These are phyloP conservation scores for Excoecaria cochinchinensis DNA, from an alignment of 345 rosid genomes.

Conservation along the genomic window DNA sequence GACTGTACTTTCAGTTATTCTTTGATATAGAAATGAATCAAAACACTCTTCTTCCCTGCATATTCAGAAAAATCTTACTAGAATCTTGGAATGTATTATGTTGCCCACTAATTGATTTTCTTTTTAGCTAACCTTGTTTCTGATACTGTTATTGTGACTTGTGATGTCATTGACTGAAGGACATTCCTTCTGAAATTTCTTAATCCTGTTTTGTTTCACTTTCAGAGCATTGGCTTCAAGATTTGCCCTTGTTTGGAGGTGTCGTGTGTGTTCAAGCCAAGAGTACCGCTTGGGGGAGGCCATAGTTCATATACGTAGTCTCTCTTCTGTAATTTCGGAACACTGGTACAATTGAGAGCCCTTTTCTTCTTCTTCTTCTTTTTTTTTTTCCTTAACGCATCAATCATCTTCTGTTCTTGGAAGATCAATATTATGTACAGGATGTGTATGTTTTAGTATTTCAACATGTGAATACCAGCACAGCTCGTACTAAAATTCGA, in stretches of 20 bases:
- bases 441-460: too few species aligned
- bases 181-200: neutral
- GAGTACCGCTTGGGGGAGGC: slow-evolving; percentile 88
- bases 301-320: slow-evolving; percentile 54
- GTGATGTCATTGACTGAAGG: neutral
- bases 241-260: slow-evolving; percentile 57
- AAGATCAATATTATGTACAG: too few species aligned
- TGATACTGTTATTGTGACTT: neutral
- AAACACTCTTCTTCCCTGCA: neutral
- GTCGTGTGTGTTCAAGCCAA: slow-evolving; percentile 59
- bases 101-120: neutral
- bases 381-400: neutral
- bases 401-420: too few species aligned
- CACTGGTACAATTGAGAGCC: neutral
- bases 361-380: neutral
- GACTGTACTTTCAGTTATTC: neutral
- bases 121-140: neutral
- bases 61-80: neutral
- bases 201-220: slow-evolving; percentile 31
- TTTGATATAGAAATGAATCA: neutral
- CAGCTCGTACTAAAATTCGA: too few species aligned
- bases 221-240: slow-evolving; percentile 73
- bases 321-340: slow-evolving; percentile 14
- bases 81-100: neutral
- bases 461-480: too few species aligned